Evolutionary conservation across 1,284 basidiomycete species (phyloP).

Genomic region (Kwoniella shivajii): DNA sequence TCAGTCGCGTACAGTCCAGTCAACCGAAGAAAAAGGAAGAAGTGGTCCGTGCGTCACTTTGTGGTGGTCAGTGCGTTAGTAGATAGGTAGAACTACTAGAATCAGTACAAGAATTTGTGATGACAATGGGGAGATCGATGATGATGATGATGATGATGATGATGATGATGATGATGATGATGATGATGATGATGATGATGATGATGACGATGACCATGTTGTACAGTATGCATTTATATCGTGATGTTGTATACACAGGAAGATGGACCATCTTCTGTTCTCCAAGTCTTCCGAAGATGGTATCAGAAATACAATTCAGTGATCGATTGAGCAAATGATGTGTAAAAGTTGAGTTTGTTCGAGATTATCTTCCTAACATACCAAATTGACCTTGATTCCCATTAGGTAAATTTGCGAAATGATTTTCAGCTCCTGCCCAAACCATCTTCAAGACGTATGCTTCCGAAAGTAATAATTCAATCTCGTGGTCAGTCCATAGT

Average conservation of each 20-base stretch:
- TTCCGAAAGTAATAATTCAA: constrained; percentile 91
- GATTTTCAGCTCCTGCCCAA: constrained; percentile 93
- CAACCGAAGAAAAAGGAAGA: neutral
- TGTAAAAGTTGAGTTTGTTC: neutral
- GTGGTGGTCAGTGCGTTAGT: neutral
- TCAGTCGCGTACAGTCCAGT: neutral
- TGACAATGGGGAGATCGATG: no score
- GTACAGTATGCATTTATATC: no score
- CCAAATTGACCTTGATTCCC: constrained; percentile 36
- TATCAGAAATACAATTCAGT: neutral
- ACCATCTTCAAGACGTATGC: constrained; percentile 92
- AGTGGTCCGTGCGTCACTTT: no score
- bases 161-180: no score
- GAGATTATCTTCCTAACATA: constrained; percentile 47
- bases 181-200: no score
- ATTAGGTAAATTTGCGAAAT: constrained; percentile 61
- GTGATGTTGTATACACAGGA: no score
- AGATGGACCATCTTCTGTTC: neutral
- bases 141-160: no score
- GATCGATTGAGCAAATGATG: neutral
- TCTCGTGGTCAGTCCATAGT: constrained; percentile 91
- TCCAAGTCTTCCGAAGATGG: no score
- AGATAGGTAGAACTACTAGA: neutral
- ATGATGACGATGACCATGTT: no score
- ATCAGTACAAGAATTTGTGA: no score